These are phyloP conservation scores for Hanseniaspora lindneri DNA, from an alignment of 805 yeast genomes.

Conservation along the genomic window DNA sequence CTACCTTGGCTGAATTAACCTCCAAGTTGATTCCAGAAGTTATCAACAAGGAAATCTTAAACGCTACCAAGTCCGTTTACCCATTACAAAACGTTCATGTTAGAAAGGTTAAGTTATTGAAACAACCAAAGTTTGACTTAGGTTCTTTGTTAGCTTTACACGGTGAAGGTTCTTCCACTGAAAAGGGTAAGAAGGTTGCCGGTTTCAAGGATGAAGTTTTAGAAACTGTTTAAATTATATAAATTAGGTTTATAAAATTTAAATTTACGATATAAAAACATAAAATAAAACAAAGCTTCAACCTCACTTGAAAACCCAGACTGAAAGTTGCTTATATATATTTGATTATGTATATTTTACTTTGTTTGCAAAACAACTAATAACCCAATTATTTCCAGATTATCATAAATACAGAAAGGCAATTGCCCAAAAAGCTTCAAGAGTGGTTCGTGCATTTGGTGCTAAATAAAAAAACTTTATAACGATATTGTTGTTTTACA, in stretches of 20 bases:
- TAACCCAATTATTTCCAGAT: slow-evolving; percentile 6
- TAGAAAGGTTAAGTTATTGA: slow-evolving; percentile 96
- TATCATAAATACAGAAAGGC: too few relatives aligned
- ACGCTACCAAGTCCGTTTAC: slow-evolving; percentile 85
- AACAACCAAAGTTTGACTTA: slow-evolving; percentile 97
- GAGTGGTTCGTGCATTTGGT: too few relatives aligned
- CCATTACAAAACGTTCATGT: slow-evolving; percentile 98
- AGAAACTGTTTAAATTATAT: slow-evolving; percentile 70
- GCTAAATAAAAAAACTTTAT: too few relatives aligned
- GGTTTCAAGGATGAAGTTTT: slow-evolving; percentile 98
- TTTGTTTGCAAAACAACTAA: slow-evolving; percentile 12
- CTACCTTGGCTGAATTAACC: slow-evolving; percentile 91
- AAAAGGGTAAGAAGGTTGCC: slow-evolving; percentile 93
- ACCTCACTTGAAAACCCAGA: background rate
- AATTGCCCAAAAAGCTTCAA: too few relatives aligned
- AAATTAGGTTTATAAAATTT: slow-evolving; percentile 8
- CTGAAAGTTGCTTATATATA: background rate
- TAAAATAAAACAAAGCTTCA: background rate
- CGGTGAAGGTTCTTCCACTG: slow-evolving; percentile 89
- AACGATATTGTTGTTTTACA: too few relatives aligned
- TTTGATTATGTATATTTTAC: slow-evolving; percentile 6
- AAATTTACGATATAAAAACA: slow-evolving; percentile 4
- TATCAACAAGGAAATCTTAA: slow-evolving; percentile 96
- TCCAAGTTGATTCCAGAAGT: slow-evolving; percentile 97
- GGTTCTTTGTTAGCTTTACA: slow-evolving; percentile 93